phyloP scores from a whole-genome alignment of 306 rosid genomes.

The Fragaria ananassa region DNA sequence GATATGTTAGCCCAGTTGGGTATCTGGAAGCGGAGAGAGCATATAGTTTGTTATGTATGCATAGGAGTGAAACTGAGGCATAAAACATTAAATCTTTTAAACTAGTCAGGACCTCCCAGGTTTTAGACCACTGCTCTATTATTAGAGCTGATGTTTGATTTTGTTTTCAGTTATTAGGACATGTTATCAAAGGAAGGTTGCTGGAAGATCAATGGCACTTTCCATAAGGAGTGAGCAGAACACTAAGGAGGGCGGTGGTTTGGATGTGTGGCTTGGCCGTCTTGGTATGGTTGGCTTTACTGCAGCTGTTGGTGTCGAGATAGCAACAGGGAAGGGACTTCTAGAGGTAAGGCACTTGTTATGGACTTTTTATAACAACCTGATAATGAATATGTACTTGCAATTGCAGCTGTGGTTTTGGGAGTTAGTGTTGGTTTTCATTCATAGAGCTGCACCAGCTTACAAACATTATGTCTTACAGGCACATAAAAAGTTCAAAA shows the following conservation, averaged over 20 bases:
- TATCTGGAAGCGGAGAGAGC: neutral
- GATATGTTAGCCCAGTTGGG: neutral
- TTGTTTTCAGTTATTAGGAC: conserved; percentile 42
- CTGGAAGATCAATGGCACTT: conserved; percentile 44
- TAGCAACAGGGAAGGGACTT: conserved; percentile 84
- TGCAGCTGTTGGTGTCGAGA: conserved; percentile 65
- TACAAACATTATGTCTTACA: neutral
- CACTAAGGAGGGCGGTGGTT: conserved; percentile 46
- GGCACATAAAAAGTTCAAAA: neutral
- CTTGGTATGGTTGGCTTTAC: conserved; percentile 92
- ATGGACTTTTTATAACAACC: neutral
- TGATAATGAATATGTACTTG: neutral
- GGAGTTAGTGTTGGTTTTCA: neutral
- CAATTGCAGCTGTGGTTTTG: conserved; percentile 21
- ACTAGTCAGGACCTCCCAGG: neutral
- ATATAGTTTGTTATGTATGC: neutral
- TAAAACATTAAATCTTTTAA: neutral
- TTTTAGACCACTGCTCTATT: neutral
- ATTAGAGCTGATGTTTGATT: conserved; percentile 11
- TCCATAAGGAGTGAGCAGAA: conserved; percentile 75
- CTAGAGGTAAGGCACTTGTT: conserved; percentile 57
- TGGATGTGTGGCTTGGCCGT: conserved; percentile 90
- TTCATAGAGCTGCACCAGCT: neutral
- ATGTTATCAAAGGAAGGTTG: conserved; percentile 36
- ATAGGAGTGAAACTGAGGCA: neutral